Base-by-base conservation (phyloP, 2,329 filamentous ascomycete species). In the Aureobasidium sp. region DNA sequence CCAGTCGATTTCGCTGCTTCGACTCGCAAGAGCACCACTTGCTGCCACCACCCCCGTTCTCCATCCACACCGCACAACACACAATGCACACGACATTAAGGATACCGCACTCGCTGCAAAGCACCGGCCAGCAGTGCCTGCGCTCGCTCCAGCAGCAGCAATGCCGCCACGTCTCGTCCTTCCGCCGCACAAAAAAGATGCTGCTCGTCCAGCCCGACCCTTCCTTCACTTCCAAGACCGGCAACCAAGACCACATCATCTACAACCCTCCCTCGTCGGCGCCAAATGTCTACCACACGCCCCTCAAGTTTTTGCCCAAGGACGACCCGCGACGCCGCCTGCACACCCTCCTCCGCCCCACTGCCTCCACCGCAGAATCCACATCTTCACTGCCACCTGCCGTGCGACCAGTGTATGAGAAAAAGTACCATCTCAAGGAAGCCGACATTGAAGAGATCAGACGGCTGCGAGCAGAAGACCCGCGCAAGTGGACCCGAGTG, bases 241-340 rank as follows among this genome's bases (percentile, higher is more conserved):
- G 74, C 48, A 19, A 40, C 15, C 61, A 64, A 56, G 79, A 83
- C 62, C 79, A 82, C 68, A 84, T 86, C 70, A 79, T 88, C 70
- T 84, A 84, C 78, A 88, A 88, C 67, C 85, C 85, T 39, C 85
- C 85, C 0, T 83, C 84, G 7, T 82, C 83, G 31, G 80, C 82
- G 7, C 85, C 85, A 8, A 84, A 79, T 64, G 80, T 84, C 27
- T 85, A 84, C 68, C 82, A 86, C 70, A 88, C 85, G 1, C 85
- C 85, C 1, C 74, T 78, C 31, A 85, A 85, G 66, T 88, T 88
- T 70, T 77, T 88, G 8, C 85, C 85, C 5, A 70, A 76, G 60
- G 75, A 78, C 65, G 85, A 88, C 73, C 76, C 77, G 24, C 78
- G 85, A 61, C 74, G 78, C 64, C 68, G 71, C 45, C 71, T 84